These are phyloP conservation scores for Blepharisma stoltei DNA, from an alignment of 73 alveolate genomes.

Conservation along the genomic window DNA sequence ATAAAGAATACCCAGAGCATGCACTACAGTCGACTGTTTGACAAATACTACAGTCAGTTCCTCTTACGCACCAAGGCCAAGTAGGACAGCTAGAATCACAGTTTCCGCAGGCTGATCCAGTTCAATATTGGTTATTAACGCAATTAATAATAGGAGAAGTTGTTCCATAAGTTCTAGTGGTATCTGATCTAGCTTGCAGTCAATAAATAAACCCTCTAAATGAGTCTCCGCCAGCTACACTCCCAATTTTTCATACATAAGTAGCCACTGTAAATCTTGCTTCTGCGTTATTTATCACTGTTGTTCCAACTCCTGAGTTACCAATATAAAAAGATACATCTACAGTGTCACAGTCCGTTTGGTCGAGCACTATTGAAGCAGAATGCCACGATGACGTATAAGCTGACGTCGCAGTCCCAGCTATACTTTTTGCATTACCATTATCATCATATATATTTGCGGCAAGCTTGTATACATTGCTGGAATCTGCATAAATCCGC, in stretches of 20 bases:
- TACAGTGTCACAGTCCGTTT: no score
- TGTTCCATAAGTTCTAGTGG: background rate
- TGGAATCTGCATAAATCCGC: no score
- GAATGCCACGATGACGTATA: no score
- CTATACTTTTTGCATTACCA: no score
- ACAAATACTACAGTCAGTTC: background rate
- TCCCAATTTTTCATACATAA: background rate
- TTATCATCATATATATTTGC: no score
- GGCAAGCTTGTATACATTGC: no score
- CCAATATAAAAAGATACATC: no score
- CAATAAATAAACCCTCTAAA: constrained; percentile 1
- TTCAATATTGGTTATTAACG: background rate
- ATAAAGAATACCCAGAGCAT: background rate
- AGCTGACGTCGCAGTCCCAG: no score
- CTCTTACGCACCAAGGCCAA: background rate
- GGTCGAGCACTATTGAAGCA: no score
- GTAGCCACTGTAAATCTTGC: background rate
- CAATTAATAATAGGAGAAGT: background rate
- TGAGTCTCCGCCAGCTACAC: background rate
- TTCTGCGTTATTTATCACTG: no score
- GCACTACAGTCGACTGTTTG: background rate
- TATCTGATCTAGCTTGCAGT: background rate
- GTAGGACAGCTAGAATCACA: background rate
- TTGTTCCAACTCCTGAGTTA: no score
- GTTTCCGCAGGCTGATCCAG: background rate